These are phyloP conservation scores for Mediolabrus comicus DNA, from an alignment of 108 stramenopile species.

Conservation along the genomic window DNA sequence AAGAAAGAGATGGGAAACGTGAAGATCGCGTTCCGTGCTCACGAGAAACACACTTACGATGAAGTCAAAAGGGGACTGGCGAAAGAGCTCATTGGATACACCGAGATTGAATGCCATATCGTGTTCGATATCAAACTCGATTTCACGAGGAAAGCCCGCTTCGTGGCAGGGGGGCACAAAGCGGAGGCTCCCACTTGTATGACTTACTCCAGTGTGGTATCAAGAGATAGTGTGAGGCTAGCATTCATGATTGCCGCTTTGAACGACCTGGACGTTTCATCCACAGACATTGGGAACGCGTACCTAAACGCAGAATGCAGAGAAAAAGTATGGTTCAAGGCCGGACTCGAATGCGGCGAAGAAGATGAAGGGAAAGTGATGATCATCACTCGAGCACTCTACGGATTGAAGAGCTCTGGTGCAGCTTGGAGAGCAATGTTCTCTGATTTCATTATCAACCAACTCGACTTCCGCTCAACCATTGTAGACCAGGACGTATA, in stretches of 20 bases:
- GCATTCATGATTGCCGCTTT: conserved; percentile 33
- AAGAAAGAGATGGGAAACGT: conserved; percentile 35
- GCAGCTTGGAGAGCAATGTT: conserved; percentile 25
- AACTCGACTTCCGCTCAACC: conserved; percentile 8
- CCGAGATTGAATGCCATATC: conserved; percentile 38
- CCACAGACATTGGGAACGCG: conserved; percentile 43
- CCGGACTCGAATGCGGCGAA: conserved; percentile 40
- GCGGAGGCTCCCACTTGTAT: conserved; percentile 24
- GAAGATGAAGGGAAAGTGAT: conserved; percentile 23
- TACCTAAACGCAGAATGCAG: conserved; percentile 29
- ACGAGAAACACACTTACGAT: conserved; percentile 3
- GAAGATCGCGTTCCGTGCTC: conserved; percentile 5
- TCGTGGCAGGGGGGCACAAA: conserved; percentile 18
- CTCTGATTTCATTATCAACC: conserved; percentile 1
- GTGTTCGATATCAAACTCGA: conserved; percentile 56
- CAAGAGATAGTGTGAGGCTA: conserved; percentile 46
- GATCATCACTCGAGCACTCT: conserved; percentile 39
- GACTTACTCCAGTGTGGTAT: conserved; percentile 58
- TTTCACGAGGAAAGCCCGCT: conserved; percentile 38
- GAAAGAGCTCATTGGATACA: background rate
- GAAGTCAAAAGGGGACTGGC: conserved; percentile 7
- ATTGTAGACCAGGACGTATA: conserved; percentile 38
- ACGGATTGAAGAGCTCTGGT: conserved; percentile 43
- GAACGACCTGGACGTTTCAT: conserved; percentile 34
- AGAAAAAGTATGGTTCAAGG: conserved; percentile 38